These are phyloP conservation scores for Termitomyces sp. DNA, from an alignment of 768 basidiomycete genomes.

Conservation along the genomic window DNA sequence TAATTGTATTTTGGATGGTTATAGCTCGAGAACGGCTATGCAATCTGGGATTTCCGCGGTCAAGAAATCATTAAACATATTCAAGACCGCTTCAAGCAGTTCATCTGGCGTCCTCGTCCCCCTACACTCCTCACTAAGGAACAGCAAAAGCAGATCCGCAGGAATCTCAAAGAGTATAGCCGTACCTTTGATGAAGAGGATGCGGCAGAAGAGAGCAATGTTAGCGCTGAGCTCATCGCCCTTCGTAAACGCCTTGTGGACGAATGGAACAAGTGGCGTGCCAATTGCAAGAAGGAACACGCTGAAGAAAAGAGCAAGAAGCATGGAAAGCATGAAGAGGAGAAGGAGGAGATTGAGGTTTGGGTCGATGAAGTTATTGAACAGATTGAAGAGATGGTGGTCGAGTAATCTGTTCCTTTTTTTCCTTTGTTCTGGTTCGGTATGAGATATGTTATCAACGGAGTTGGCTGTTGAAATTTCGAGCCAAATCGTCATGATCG, in stretches of 20 bases:
- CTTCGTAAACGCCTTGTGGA: conserved; percentile 88
- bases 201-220: conserved; percentile 89
- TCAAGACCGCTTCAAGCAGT: conserved; percentile 96
- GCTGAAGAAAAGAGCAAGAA: conserved; percentile 9
- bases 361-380: conserved; percentile 93
- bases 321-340: conserved; percentile 25
- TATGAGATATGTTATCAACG: neutral
- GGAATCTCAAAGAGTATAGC: conserved; percentile 88
- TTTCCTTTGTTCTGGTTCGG: neutral
- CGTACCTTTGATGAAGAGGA: conserved; percentile 95
- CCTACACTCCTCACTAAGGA: conserved; percentile 82
- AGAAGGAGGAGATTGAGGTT: conserved; percentile 88
- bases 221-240: conserved; percentile 89
- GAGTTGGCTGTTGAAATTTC: neutral
- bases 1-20: neutral
- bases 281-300: conserved; percentile 38
- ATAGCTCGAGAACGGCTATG: conserved; percentile 94
- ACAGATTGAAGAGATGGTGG: conserved; percentile 75
- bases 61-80: conserved; percentile 87
- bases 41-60: conserved; percentile 98
- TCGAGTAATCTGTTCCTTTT: neutral
- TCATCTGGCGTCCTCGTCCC: conserved; percentile 97
- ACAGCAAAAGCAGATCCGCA: conserved; percentile 78
- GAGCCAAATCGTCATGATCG: no score
- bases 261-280: conserved; percentile 99